Evolutionary conservation across 2,329 filamentous ascomycete genomes (phyloP), one percentile per base, ranked within the genome.

Genomic region (Ophiostoma tasmaniense): DNA sequence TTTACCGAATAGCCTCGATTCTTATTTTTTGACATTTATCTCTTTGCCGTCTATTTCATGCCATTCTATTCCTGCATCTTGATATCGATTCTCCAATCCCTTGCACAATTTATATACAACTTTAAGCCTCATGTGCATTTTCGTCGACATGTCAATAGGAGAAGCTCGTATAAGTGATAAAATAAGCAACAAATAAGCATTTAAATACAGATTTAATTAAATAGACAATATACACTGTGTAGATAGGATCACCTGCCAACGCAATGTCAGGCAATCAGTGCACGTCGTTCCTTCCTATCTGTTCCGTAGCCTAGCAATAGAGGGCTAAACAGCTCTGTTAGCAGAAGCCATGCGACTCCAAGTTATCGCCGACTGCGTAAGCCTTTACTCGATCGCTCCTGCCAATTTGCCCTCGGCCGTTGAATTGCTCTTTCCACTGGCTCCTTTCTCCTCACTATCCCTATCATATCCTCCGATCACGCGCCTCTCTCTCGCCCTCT

Each of bases 241-340:
- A 65, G 64, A 45, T 30, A 65, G 45, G 22, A 65, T 64, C 62
- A 64, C 35, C 62, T 22, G 62, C 61, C 62, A 64, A 42, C 35
- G 33, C 50, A 22, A 55, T 55, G 33, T n/a, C 61, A 64, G 13
- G 61, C 61, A 61, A 25, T 55, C 50, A 25, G 50, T 55, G 50
- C 55, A 61, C 59, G 59, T 62, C 59, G 28, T 30, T 33, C 59
- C 59, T 5, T 62, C 28, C 28, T 25, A 37, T 37, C 33, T 35
- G 17, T 30, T 13, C 35, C n/a, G 33, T 20, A 39, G 37, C 37
- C 37, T 39, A 39, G 37, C 10, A 14, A 39, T 39, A 14, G 37
- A 39, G 37, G 37, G 37, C 37, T 39, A 39, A 39, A 39, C 37
- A 39, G 37, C 37, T 33, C 33, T 33, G 8, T 8, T 39, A 39